Percentiles rank a stretch among this genome's conserved stretches.
Evolutionary conservation across 371 early-diverging fungal genomes (phyloP).

Genomic region (Phascolomyces articulosus): DNA sequence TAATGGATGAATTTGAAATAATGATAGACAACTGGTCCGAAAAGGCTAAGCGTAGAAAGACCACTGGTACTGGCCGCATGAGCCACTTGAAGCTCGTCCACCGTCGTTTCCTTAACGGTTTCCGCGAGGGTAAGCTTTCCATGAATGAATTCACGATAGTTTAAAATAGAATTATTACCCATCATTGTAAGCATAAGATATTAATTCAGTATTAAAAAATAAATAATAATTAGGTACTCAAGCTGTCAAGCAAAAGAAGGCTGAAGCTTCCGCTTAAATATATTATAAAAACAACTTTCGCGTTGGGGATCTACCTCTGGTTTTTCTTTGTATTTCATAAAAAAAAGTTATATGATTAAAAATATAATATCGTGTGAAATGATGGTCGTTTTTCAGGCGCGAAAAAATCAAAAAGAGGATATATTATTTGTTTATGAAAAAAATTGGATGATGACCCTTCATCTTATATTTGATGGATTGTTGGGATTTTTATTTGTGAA

Average conservation of each 20-base stretch:
- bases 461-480: no score
- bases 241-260: conserved; percentile 11
- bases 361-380: no score
- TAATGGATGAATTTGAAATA: not conserved
- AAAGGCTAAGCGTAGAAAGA: conserved; percentile 98
- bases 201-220: no score
- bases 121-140: conserved; percentile 79
- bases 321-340: not conserved
- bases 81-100: conserved; percentile 92
- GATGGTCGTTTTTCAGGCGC: no score
- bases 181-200: no score
- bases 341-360: no score
- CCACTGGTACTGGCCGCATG: conserved; percentile 99
- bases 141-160: no score
- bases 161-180: no score
- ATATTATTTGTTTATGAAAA: no score
- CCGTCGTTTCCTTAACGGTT: conserved; percentile 97
- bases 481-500: no score
- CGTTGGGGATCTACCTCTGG: not conserved
- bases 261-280: conserved; percentile 4
- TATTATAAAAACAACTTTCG: not conserved
- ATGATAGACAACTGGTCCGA: conserved; percentile 88
- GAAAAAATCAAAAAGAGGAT: no score
- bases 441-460: no score
- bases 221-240: conserved; percentile 8